Evolutionary conservation across 202 grass and related monocot genomes (phyloP), one percentile per base, ranked within the genome.

Genomic region (Schoenoplectus tabernaemontani): DNA sequence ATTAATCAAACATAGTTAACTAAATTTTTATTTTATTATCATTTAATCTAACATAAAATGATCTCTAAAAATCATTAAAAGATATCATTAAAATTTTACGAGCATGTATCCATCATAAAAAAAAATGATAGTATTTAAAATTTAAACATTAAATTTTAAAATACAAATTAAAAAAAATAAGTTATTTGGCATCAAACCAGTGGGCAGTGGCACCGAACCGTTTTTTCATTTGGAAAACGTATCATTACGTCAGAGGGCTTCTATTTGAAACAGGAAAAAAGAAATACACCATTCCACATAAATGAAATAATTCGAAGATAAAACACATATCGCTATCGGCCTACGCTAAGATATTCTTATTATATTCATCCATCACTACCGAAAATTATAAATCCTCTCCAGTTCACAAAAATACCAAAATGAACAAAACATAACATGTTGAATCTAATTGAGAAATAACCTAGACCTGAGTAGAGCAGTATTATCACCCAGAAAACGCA

Each of bases 381-480:
- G 13, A 73, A 73, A 53, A 51, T 73, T 26, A 73, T 9, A 73
- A 73, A 73, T 32, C 24, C 42, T 72, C 42, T 72, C 22, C 44
- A 23, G 43, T 48, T 51, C 46, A 51, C 69, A 73, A 30, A 73
- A 73, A 73, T 51, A 51, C 44, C 69, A 51, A 51, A 51, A 73
- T 17, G 7, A 73, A 73, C 24, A 73, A 73, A 51, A 73, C 69
- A 73, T 51, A 48, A 51, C 43, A 73, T 73, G 69, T 73, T 51
- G 32, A 32, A 73, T 73, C 75, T 78, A 59, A 63, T 62, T 79
- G 23, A 64, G 50, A 64, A 64, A 46, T 79, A 79, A 42, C 54
- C 77, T 79, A 79, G 77, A 63, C 24, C 77, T 64, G 75, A 63
- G 19, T 17, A 59, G 38, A 79, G 77, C 57, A 64, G 77, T 7